A percentile compares a stretch with the other conserved stretches of the same genome.
phyloP scores from a whole-genome alignment of 345 rosid species.

The Eucalyptus shirleyi region DNA sequence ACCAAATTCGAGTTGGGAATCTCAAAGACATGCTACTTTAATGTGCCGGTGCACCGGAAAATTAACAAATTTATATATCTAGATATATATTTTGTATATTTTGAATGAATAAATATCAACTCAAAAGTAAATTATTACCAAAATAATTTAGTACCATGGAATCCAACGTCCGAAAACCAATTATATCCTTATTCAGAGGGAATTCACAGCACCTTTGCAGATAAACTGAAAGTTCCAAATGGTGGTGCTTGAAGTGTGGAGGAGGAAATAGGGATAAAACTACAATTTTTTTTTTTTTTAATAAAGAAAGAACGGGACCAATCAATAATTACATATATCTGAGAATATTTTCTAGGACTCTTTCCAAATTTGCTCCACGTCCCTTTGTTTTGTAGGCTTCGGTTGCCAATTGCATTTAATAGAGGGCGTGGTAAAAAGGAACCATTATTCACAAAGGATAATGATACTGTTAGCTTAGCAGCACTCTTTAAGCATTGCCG shows the following conservation, averaged over 20 bases:
- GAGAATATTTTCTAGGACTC: not conserved
- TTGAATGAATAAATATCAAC: not conserved
- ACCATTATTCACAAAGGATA: not conserved
- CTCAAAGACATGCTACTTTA: not conserved
- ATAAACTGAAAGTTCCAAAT: not conserved
- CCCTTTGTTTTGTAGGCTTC: not conserved
- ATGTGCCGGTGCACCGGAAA: fast-evolving
- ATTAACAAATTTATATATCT: too few species aligned
- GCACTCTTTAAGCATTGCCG: not conserved
- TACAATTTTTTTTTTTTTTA: too few species aligned
- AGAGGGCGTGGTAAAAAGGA: not conserved
- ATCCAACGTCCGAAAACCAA: not conserved
- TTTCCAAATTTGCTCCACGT: not conserved
- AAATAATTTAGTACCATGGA: not conserved
- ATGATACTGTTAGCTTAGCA: not conserved
- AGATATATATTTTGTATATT: not conserved
- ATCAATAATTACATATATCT: not conserved
- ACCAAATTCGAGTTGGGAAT: not conserved
- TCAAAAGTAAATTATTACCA: not conserved
- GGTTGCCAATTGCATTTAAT: not conserved
- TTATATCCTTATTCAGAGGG: not conserved
- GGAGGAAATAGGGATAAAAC: not conserved
- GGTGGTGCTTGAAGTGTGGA: not conserved
- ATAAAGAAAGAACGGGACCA: not conserved
- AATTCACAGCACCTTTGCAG: not conserved